Evolutionary conservation across 192 early-diverging fungal genomes (phyloP), one percentile per base, ranked within the genome.

Genomic region (Endogone sp.): DNA sequence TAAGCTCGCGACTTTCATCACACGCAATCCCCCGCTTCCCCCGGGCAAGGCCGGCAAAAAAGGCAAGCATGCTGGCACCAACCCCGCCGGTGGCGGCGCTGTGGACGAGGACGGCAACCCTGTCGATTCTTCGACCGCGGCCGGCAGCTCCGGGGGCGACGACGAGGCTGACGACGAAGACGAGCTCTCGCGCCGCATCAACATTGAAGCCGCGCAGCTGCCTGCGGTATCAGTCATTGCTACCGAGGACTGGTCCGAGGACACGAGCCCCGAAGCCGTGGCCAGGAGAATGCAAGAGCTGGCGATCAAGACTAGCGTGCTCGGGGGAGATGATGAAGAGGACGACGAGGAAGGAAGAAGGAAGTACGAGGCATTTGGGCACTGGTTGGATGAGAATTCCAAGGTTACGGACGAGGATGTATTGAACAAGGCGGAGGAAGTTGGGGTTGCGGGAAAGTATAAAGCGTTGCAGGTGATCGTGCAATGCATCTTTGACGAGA

Each of bases 1-100:
- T 67, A 92, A 93, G 74, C 85, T 98, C 65, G 80, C 89, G 56
- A 91, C 92, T 9, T 99, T 77, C 77, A 97, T 99, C 68, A 61
- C 96, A 71, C 96, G 95, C 84, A 90, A 99, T 81, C 94, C 94
- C 64, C 95, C 96, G 57, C 85, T 75, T 23, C 71, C 68, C 54
- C 75, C 79, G 28, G 71, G 71, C 37, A 89, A 88, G 79, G 71
- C 71, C 25, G 70, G 75, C 4, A 85, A 85, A 63, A 81, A 79
- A 31, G 70, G 81, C 57, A 79, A 79, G 65, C 83, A 81, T 62
- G 85, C 79, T 23, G 86, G 84, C 30, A 72, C 76, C 60, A 66
- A 75, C 44, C 78, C 87, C 71, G 78, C 81, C 70, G 82, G 79
- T 57, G 75, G 74, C 10, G 16, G 37, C 37, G 37, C 37, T 11